Conservation (phyloP, 75 land plant genomes). For the Cryptomeria japonica region DNA sequence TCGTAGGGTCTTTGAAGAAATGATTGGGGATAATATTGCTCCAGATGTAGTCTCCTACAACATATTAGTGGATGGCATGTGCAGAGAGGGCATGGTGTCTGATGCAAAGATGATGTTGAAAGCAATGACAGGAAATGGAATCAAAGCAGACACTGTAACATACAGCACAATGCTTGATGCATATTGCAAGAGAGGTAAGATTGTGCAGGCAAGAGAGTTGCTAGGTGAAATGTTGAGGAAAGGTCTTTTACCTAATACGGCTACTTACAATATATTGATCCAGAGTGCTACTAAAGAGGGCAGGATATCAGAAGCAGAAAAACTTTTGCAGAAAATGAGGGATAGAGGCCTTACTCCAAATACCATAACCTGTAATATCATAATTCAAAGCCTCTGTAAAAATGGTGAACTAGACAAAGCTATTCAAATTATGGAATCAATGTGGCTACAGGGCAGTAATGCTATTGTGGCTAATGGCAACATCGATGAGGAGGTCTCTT, state of each 20-base stretch:
- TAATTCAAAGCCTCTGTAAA: slow-evolving; percentile 74
- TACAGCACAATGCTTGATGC: slow-evolving; percentile 76
- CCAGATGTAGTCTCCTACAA: slow-evolving; percentile 58
- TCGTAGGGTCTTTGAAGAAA: slow-evolving; percentile 51
- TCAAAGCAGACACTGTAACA: slow-evolving; percentile 65
- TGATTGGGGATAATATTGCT: slow-evolving; percentile 47
- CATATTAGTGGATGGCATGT: slow-evolving; percentile 64
- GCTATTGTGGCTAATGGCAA: slow-evolving; percentile 41
- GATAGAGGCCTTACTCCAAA: slow-evolving; percentile 55
- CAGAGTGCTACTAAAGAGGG: slow-evolving; percentile 66
- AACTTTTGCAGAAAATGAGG: slow-evolving; percentile 67
- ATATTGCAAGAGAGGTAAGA: slow-evolving; percentile 70
- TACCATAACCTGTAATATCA: slow-evolving; percentile 63
- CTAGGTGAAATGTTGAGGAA: slow-evolving; percentile 67
- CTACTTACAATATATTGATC: slow-evolving; percentile 81
- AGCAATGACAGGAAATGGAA: slow-evolving; percentile 47
- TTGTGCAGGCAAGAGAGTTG: slow-evolving; percentile 52
- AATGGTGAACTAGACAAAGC: slow-evolving; percentile 70
- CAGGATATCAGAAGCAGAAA: slow-evolving; percentile 61
- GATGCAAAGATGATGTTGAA: slow-evolving; percentile 54
- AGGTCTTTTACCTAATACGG: slow-evolving; percentile 60
- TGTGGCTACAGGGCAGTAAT: slow-evolving; percentile 76
- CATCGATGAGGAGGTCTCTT: slow-evolving; percentile 31
- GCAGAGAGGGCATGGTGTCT: slow-evolving; percentile 60
- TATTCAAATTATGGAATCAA: slow-evolving; percentile 49